Base-by-base conservation (phyloP, 2,329 filamentous ascomycete species). In the Elsinoe ampelina region DNA sequence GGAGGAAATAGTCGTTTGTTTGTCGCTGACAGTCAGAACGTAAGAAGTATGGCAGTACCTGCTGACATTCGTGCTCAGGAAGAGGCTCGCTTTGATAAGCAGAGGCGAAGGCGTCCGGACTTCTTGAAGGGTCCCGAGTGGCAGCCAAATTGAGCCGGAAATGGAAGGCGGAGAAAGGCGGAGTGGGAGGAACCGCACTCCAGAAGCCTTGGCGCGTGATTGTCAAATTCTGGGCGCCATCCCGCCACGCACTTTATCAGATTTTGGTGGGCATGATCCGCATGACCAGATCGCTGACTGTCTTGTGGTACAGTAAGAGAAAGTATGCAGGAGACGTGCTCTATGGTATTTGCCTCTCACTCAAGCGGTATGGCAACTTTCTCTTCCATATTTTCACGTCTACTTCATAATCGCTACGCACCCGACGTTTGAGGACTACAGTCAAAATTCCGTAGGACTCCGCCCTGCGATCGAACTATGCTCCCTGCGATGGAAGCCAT, bases 31-130 rank as follows among this genome's bases (percentile, higher is more conserved):
- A 26, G 15, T 50, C 15, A n/a, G 19, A 45, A 45, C 3, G 17
- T 22, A 22, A 26, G 20, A 26, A 50, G 19, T 35, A 50, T 50
- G 41, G 5, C 41, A 34, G 45, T 34, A 35, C 45, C 26, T 5
- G 45, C 45, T 34, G 45, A 34, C 45, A 34, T 17, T 50, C 26
- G 26, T 50, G 19, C 22, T 26, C 26, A 50, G 13, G 15, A 35
- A 19, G 45, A 34, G 45, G 26, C 30, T n/a, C n/a, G 45, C 45
- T 50, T 50, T 50, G 45, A 50, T 50, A 50, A 50, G 45, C 45
- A 34, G 43, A 48, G 43, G 43, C 43, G 22, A 32, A 48, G 19
- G 20, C 36, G 36, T 13, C 12, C 12, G 15, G 15, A 38, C 36
- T 39, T 39, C 13, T 39, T 39, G 26, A 30, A 30, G 26, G 26